Percentiles rank a stretch among this genome's conserved stretches.
Evolutionary conservation across 768 basidiomycete species (phyloP).

Genomic region (Phylloporus scabripes): DNA sequence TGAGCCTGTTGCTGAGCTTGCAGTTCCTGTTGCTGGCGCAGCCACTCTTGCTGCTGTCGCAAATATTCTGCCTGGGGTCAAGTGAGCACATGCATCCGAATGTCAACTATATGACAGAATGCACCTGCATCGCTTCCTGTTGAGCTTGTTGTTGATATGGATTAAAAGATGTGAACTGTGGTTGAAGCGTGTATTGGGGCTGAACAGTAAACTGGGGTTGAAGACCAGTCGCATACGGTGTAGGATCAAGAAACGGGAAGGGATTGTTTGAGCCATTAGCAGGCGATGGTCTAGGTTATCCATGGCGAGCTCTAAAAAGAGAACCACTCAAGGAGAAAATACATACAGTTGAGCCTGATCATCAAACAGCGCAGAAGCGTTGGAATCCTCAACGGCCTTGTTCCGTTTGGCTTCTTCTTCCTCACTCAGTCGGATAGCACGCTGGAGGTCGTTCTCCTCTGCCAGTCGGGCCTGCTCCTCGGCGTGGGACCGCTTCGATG

Average conservation of each 20-base stretch:
- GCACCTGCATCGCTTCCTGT: slow-evolving; percentile 75
- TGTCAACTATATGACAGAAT: not conserved
- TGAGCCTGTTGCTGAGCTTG: slow-evolving; percentile 43
- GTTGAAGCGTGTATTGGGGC: slow-evolving; percentile 69
- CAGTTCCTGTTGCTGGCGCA: slow-evolving; percentile 57
- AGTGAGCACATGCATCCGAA: slow-evolving; percentile 7
- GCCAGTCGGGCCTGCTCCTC: slow-evolving; percentile 57
- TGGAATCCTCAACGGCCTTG: slow-evolving; percentile 66
- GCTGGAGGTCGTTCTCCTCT: slow-evolving; percentile 79
- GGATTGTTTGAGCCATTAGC: slow-evolving; percentile 41
- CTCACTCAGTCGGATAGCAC: slow-evolving; percentile 80
- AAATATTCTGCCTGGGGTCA: slow-evolving; percentile 37
- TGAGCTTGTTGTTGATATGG: slow-evolving; percentile 91
- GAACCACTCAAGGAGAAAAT: slow-evolving; percentile 1
- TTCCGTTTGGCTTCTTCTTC: slow-evolving; percentile 83
- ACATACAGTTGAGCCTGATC: slow-evolving; percentile 76
- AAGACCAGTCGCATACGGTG: slow-evolving; percentile 51
- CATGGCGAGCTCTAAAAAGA: slow-evolving; percentile 1
- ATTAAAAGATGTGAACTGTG: slow-evolving; percentile 91
- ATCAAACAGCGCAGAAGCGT: slow-evolving; percentile 75
- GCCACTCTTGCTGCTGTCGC: slow-evolving; percentile 61
- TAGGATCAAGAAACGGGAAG: slow-evolving; percentile 58
- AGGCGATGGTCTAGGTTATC: slow-evolving; percentile 27
- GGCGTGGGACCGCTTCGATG: slow-evolving; percentile 69
- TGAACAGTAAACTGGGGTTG: slow-evolving; percentile 75